These are phyloP conservation scores for Cladosporium cucumerinum DNA, from an alignment of 2,329 filamentous ascomycete species.

Conservation along the genomic window DNA sequence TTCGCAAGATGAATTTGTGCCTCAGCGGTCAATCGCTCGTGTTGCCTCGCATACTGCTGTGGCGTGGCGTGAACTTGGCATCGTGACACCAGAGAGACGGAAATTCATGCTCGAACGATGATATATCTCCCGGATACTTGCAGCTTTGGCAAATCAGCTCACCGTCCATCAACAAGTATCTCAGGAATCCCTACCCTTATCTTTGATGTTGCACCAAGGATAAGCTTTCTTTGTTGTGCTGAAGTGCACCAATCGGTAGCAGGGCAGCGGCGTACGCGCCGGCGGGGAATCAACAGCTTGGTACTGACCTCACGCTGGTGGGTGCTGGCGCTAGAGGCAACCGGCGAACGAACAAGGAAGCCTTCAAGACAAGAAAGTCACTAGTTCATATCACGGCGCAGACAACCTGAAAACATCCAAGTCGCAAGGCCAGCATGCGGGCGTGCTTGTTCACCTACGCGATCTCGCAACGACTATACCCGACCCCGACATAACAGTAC, in stretches of 20 bases:
- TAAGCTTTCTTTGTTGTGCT: background rate
- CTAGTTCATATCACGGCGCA: background rate
- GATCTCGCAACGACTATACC: background rate
- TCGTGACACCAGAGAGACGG: too few relatives aligned
- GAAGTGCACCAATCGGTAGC: background rate
- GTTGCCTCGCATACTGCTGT: too few relatives aligned
- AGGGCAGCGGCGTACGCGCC: background rate
- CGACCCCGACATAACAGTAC: slow-evolving; percentile 1
- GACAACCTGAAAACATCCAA: background rate
- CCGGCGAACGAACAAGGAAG: background rate
- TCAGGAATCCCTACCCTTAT: background rate
- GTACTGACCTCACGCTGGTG: background rate
- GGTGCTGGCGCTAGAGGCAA: background rate
- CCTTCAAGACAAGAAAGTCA: background rate
- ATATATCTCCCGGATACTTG: too few relatives aligned
- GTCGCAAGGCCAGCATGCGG: background rate
- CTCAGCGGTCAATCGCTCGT: too few relatives aligned
- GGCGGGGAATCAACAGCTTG: background rate
- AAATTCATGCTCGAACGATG: too few relatives aligned
- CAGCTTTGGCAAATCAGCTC: too few relatives aligned
- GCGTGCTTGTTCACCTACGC: background rate
- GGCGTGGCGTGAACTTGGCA: too few relatives aligned
- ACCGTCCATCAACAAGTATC: too few relatives aligned
- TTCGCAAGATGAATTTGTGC: too few relatives aligned
- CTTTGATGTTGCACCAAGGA: background rate